A percentile compares a stretch with the other conserved stretches of the same genome.
Conservation (phyloP, 2,329 filamentous ascomycete genomes). For the Dendryphion nanum region DNA sequence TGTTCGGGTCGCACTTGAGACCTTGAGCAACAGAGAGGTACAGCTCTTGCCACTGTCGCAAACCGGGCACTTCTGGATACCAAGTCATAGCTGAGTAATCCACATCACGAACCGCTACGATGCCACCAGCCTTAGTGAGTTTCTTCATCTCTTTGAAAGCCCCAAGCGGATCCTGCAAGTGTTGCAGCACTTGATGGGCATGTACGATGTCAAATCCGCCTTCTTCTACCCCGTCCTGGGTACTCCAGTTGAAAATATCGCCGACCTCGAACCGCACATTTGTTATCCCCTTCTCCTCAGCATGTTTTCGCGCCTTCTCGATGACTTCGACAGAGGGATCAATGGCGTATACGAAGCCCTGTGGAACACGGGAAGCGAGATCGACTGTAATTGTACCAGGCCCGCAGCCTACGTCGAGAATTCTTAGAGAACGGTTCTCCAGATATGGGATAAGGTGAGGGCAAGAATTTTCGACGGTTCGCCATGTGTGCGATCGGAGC, state of each 20-base stretch:
- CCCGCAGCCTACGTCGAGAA: constrained; percentile 50
- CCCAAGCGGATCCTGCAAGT: constrained; percentile 52
- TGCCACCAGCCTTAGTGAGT: constrained; percentile 54
- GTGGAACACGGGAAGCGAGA: constrained; percentile 43
- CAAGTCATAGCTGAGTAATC: constrained; percentile 37
- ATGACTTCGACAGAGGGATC: constrained; percentile 47
- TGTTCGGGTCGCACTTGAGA: constrained; percentile 32
- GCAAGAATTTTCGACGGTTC: constrained; percentile 46
- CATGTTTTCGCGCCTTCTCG: constrained; percentile 38
- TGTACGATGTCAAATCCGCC: constrained; percentile 59
- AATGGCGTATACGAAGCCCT: constrained; percentile 46
- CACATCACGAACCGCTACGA: constrained; percentile 48
- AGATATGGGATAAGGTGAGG: constrained; percentile 39
- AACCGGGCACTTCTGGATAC: constrained; percentile 36
- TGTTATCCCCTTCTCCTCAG: constrained; percentile 32
- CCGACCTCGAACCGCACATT: constrained; percentile 43
- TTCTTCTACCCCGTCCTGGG: constrained; percentile 40
- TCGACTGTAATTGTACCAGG: constrained; percentile 50
- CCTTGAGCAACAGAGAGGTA: constrained; percentile 33
- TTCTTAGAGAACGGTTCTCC: constrained; percentile 24
- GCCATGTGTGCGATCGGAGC: constrained; percentile 45
- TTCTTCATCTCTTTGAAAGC: constrained; percentile 56
- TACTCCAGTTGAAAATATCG: constrained; percentile 44
- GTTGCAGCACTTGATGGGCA: constrained; percentile 58
- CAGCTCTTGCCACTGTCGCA: constrained; percentile 36